These are phyloP conservation scores for Ogataea zsoltii DNA, from an alignment of 805 yeast species.

Conservation along the genomic window DNA sequence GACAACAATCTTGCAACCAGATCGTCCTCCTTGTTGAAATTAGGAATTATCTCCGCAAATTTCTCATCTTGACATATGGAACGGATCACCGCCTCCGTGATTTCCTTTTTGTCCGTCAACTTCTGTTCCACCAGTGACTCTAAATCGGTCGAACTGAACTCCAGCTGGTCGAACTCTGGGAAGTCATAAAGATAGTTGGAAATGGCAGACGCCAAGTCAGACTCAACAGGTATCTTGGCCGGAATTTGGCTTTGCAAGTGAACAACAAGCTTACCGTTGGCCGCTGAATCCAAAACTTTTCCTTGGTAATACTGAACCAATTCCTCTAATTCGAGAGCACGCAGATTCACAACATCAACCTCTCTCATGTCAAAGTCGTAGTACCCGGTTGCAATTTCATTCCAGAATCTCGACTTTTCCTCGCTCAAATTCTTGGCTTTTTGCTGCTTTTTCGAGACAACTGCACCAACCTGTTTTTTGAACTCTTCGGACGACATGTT, in stretches of 20 bases:
- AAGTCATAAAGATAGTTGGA: slow-evolving; percentile 32
- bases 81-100: slow-evolving; percentile 8
- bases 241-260: slow-evolving; percentile 60
- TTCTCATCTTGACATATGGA: slow-evolving; percentile 16
- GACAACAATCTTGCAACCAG: slow-evolving; percentile 7
- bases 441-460: slow-evolving; percentile 63
- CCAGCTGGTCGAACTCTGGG: slow-evolving; percentile 29
- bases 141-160: slow-evolving; percentile 25
- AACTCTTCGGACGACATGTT: slow-evolving; percentile 65
- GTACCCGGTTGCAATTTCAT: slow-evolving; percentile 69
- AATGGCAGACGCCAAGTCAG: slow-evolving; percentile 28
- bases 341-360: slow-evolving; percentile 57
- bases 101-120: slow-evolving; percentile 8
- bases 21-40: slow-evolving; percentile 21
- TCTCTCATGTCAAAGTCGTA: slow-evolving; percentile 69
- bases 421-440: slow-evolving; percentile 77
- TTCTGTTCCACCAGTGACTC: slow-evolving; percentile 25
- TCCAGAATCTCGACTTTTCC: slow-evolving; percentile 68
- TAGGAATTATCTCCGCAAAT: slow-evolving; percentile 21
- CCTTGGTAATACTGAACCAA: slow-evolving; percentile 54
- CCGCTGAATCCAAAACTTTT: slow-evolving; percentile 34
- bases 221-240: slow-evolving; percentile 23
- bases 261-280: slow-evolving; percentile 49
- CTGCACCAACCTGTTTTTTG: slow-evolving; percentile 65
- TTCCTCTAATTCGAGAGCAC: slow-evolving; percentile 54